Evolutionary conservation across 2,329 filamentous ascomycete species (phyloP), one percentile per base, ranked within the genome.

Genomic region (Tolypocladium album): DNA sequence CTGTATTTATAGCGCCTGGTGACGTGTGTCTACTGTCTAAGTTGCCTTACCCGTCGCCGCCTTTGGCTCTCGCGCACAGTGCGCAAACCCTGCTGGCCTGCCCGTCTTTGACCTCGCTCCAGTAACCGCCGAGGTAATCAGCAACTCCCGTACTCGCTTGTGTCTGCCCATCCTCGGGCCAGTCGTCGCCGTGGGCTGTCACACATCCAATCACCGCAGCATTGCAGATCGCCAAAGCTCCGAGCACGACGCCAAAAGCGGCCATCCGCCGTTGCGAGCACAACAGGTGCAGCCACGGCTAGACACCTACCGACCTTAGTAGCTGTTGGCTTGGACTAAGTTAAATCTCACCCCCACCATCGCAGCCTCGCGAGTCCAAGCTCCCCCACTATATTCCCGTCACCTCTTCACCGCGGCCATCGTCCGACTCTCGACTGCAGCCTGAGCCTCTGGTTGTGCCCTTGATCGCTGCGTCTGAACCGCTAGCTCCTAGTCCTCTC

Each of bases 311-410:
- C 27, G 27, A 31, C 27, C 27, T 3, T 31, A 31, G 27, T 36
- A 38, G 7, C 55, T 40, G 55, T 42, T 57, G 27, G 47, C 13
- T n/a, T 43, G 40, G 27, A 9, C 34, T 57, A 27, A 20, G 24
- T n/a, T 43, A 43, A 9, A 36, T 22, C 56, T 5, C 36, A 56
- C 61, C 63, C 61, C 62, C 62, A 61, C 65, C 61, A 65, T 64
- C 60, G 59, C 65, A 63, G 63, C 62, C 61, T 64, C 58, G 61
- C 57, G 45, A 27, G 56, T 43, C 56, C 42, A 47, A 27, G 56
- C 57, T 39, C 55, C 39, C 55, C 55, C 55, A n/a, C 55, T 31
- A 56, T 56, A 53, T 36, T 31, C 20, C 36, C 47, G 27, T 52
- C 50, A 34, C 15, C 50, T 55, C 20, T 38, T 55, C 50, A 38